Evolutionary conservation across 2,329 filamentous ascomycete species (phyloP).

Genomic region (Cadophora gregata): DNA sequence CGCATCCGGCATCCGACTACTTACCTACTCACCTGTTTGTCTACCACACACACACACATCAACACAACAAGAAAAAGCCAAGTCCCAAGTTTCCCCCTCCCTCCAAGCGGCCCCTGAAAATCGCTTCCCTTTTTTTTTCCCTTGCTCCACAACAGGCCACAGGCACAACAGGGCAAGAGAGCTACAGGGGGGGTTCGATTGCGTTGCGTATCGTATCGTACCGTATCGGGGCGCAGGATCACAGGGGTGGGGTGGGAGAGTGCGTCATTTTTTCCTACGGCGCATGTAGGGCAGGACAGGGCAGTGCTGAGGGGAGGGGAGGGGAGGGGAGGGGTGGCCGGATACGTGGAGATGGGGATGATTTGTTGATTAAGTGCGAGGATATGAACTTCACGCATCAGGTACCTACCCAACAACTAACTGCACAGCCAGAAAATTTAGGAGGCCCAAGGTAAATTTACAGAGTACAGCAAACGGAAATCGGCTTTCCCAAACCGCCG

Average conservation of each 20-base stretch:
- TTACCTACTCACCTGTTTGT: no score
- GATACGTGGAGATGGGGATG: neutral
- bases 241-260: neutral
- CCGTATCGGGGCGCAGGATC: no score
- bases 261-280: constrained; percentile 3
- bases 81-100: neutral
- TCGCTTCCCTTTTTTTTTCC: constrained; percentile 9
- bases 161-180: no score
- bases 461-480: neutral
- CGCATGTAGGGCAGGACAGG: no score
- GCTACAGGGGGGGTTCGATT: neutral
- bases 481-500: neutral
- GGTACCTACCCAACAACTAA: no score
- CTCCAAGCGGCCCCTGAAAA: neutral
- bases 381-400: no score
- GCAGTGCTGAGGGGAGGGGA: neutral
- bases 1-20: neutral
- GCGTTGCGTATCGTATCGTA: constrained; percentile 2
- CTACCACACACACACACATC: no score
- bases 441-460: neutral
- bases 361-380: no score
- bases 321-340: neutral
- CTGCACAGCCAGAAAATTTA: no score
- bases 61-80: neutral
- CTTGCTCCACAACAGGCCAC: no score